Conservation (phyloP, 2,329 filamentous ascomycete genomes). For the Hypoxylon sp. region DNA sequence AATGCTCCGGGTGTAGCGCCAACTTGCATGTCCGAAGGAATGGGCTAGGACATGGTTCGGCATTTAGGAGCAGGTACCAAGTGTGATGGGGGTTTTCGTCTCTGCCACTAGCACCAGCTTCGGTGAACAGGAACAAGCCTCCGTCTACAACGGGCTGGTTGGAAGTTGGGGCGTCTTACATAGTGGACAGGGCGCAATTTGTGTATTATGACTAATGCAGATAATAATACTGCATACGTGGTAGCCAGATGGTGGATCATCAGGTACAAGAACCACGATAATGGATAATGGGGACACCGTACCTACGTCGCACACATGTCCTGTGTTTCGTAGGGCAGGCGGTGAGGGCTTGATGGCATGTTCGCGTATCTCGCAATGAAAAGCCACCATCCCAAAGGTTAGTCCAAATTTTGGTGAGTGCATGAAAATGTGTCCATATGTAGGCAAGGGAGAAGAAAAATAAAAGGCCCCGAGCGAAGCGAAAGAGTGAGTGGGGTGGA, state of each 20-base stretch:
- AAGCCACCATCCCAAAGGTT: conserved; percentile 28
- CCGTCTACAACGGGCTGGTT: conserved; percentile 5
- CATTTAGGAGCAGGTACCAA: conserved; percentile 23
- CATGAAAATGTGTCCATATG: conserved; percentile 30
- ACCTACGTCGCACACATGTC: conserved; percentile 30
- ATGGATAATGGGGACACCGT: conserved; percentile 38
- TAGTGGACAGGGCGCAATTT: conserved; percentile 35
- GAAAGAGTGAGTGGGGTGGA: conserved; percentile 34
- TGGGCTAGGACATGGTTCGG: conserved; percentile 11
- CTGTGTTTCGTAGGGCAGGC: conserved; percentile 41
- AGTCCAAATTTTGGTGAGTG: conserved; percentile 23
- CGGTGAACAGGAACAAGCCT: conserved; percentile 33
- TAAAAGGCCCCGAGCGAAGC: conserved; percentile 34
- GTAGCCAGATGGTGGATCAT: conserved; percentile 46
- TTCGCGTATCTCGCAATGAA: conserved; percentile 41
- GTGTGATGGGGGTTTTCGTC: conserved; percentile 25
- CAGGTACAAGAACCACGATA: conserved; percentile 49
- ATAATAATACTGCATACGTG: conserved; percentile 43
- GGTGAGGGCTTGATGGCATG: conserved; percentile 38
- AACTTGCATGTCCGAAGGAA: conserved; percentile 24
- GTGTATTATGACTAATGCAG: conserved; percentile 58
- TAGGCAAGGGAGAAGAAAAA: conserved; percentile 32
- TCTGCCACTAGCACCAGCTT: conserved; percentile 26
- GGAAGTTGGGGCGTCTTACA: conserved; percentile 13
- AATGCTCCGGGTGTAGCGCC: conserved; percentile 24